A percentile compares a stretch with the other conserved stretches of the same genome.
These are phyloP conservation scores for Malbranchea zuffiana DNA, from an alignment of 2,329 filamentous ascomycete genomes.

Conservation along the genomic window DNA sequence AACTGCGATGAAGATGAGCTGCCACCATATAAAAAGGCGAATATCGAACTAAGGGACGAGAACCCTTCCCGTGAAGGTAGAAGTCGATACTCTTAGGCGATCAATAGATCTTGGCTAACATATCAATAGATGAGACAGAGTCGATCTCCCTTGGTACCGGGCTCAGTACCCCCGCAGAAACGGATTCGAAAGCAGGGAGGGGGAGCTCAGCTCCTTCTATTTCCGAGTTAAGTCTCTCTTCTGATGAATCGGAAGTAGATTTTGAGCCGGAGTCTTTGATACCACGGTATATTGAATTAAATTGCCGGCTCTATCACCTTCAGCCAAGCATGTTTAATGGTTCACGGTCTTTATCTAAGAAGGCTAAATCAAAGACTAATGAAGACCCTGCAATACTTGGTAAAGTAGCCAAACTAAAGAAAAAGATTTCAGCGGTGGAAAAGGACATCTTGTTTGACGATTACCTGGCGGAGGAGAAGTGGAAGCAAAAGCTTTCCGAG, in stretches of 20 bases:
- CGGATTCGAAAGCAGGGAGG: not conserved
- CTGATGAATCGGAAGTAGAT: slow-evolving; percentile 46
- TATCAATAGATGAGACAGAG: slow-evolving; percentile 5
- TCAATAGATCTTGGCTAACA: slow-evolving; percentile 12
- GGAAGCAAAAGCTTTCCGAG: slow-evolving; percentile 49
- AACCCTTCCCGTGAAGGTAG: too few species aligned
- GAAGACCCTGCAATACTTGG: slow-evolving; percentile 23
- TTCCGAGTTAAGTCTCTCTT: slow-evolving; percentile 8
- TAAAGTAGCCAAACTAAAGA: slow-evolving; percentile 54
- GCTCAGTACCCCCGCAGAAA: slow-evolving; percentile 8
- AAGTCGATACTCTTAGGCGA: too few species aligned
- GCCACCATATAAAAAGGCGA: slow-evolving; percentile 54
- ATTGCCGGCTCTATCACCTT: slow-evolving; percentile 54
- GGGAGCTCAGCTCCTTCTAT: not conserved
- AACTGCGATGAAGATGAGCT: slow-evolving; percentile 59
- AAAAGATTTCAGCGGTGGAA: slow-evolving; percentile 66
- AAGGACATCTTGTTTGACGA: slow-evolving; percentile 66
- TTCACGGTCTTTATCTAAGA: slow-evolving; percentile 32
- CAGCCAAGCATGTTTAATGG: slow-evolving; percentile 44
- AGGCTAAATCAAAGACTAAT: slow-evolving; percentile 22
- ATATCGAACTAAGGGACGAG: slow-evolving; percentile 2
- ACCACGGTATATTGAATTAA: slow-evolving; percentile 65
- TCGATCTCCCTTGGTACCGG: slow-evolving; percentile 8
- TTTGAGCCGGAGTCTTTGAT: slow-evolving; percentile 66
- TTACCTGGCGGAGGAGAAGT: slow-evolving; percentile 52